Percentiles rank a stretch among this genome's conserved stretches.
Conservation (phyloP, 1,284 basidiomycete species). For the Moniliella sp. region DNA sequence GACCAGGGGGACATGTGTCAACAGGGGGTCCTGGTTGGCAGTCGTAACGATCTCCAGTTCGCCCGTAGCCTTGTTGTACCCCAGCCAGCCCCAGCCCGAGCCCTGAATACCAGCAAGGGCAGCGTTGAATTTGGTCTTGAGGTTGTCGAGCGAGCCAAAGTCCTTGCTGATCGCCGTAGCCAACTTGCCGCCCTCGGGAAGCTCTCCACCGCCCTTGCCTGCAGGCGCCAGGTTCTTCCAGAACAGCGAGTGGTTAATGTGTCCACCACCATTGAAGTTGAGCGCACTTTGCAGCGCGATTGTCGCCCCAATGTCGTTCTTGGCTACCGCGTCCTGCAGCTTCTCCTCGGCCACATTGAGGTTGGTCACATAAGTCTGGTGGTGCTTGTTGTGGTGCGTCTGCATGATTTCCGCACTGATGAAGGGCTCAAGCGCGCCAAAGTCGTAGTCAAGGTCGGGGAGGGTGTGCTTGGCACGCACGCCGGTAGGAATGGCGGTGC, state of each 20-base stretch:
- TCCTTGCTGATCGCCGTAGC: conserved; percentile 28
- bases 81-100: conserved; percentile 31
- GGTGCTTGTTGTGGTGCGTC: conserved; percentile 31
- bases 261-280: conserved; percentile 31
- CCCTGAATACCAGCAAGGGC: conserved; percentile 24
- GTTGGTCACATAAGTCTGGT: conserved; percentile 31
- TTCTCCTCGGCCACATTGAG: conserved; percentile 26
- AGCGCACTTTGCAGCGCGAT: conserved; percentile 21
- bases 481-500: conserved; percentile 1
- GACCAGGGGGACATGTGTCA: conserved; percentile 27
- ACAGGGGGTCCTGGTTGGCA: conserved; percentile 31
- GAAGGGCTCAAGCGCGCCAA: conserved; percentile 26
- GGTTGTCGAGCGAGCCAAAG: conserved; percentile 22
- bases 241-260: conserved; percentile 31
- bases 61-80: conserved; percentile 14
- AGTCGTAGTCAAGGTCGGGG: conserved; percentile 31
- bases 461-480: conserved; percentile 29
- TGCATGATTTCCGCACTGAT: conserved; percentile 32
- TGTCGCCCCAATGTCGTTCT: conserved; percentile 16
- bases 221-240: conserved; percentile 29
- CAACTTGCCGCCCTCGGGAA: conserved; percentile 11
- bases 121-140: conserved; percentile 24
- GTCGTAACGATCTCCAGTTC: conserved; percentile 27
- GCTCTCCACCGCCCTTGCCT: conserved; percentile 23
- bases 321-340: conserved; percentile 14